Base-by-base conservation (phyloP, 78 protist genomes). In the Speleostelium caveatum region DNA sequence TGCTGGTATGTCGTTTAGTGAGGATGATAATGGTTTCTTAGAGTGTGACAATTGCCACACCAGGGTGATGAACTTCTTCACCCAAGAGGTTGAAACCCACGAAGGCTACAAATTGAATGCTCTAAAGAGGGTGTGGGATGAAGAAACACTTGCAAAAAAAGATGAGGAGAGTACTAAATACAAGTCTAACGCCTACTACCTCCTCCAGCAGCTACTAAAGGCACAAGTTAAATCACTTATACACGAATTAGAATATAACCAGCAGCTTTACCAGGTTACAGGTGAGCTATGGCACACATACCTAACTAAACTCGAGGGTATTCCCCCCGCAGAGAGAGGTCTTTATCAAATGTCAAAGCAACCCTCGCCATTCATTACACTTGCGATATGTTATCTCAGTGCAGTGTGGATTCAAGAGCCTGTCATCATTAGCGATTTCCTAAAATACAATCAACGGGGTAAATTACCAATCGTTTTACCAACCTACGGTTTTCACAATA, bases 261-360 rank as follows among this genome's bases (percentile, higher is more conserved):
- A 53, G 30, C 76, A 80, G 49, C n/a, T 80, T 22, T 80, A 80
- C 58, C 89, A 80, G 38, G 55, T 80, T 8, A 62, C 56, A 39
- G 89, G 89, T 56, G 89, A 80, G 30, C 26, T 80, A 58, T 80
- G 89, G 89, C 42, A 55, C 33, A 35, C 39, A 17, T 42, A 55
- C 24, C 61, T 80, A 17, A 33, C 38, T 17, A 67, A 51, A 42
- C 12, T 80, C 2, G 24, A 55, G 1, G 28, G 28, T 3, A 26
- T 51, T 3, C 30, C 7, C 24, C n/a, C n/a, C n/a, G n/a, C 59
- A 55, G 16, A 41, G 21, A 49, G 73, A 59, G 6, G 24, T n/a
- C 63, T 24, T 32, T 51, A 66, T 16, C 19, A 30, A 12, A 22
- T 32, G 41, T 39, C 28, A 62, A 69, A 49, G 14, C 21, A 39